Evolutionary conservation across 1,139 yeast genomes (phyloP), one percentile per base, ranked within the genome.

Genomic region (Candida freyschussii): DNA sequence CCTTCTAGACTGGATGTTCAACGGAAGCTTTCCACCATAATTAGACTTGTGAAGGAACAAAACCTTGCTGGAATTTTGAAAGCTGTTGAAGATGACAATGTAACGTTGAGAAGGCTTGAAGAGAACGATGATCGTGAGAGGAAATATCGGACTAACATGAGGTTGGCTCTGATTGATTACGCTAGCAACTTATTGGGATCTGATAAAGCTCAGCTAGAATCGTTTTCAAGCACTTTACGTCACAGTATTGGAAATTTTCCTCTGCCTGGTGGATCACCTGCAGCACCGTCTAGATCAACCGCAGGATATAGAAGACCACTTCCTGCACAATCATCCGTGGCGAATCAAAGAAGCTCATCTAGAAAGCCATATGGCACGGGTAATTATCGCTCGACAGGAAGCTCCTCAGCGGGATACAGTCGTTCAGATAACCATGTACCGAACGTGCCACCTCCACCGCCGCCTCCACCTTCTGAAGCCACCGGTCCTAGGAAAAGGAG

Each of bases 401-500:
- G 13, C 21, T 11, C 10, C 8, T 18, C 21, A 8, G 14, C 17
- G 24, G 14, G 14, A 10, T 15, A 13, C 14, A 17, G 16, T 24
- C 15, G 21, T 23, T 23, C 17, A 24, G 14, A 15, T 24, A 12
- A 24, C 16, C 26, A 14, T 19, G 22, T 19, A 17, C 6, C 13
- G 25, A 21, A 13, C 21, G 26, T 13, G 26, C 31, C 31, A n/a
- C 31, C 31, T 5, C 31, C 31, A 7, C 26, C 31, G 9, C n/a
- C n/a, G 9, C n/a, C n/a, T n/a, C n/a, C n/a, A 19, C 21, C 8
- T 8, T 19, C 11, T 11, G 21, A 19, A 15, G 21, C 16, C 12
- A 6, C 9, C 16, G 18, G 24, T n/a, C 27, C 19, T 20, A 25
- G 20, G 29, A 24, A 7, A 27, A n/a, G 10, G 21, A 24, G 19